Base-by-base conservation (phyloP, 2,329 filamentous ascomycete genomes). In the Apiospora malaysiana region DNA sequence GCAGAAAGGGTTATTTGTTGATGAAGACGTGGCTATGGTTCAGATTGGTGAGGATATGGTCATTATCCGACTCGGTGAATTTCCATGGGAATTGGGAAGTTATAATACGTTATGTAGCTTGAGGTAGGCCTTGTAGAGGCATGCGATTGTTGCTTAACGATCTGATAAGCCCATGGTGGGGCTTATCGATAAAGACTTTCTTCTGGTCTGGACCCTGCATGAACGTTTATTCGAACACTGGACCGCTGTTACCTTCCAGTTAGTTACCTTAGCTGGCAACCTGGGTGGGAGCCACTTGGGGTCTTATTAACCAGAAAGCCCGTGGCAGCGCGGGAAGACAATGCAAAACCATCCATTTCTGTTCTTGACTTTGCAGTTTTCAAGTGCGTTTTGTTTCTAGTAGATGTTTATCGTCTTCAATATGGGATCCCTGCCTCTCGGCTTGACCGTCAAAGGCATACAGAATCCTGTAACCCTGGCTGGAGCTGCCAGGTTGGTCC, bases 141-240 rank as follows among this genome's bases (percentile, higher is more conserved):
- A 63, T 63, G 56, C 56, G 32, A 63, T 63, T 63, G 32, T 63
- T 63, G 56, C 37, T 63, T 63, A 9, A 63, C 21, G 56, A 63
- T 63, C 56, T n/a, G 56, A 63, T 63, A 63, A 63, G 56, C 56
- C 32, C 40, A 63, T 63, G 56, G 56, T 63, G 56, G 56, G 56
- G 32, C 56, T 63, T 63, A 63, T 63, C 56, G 56, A 63, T 63
- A 63, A n/a, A 40, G 18, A 40, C 56, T n/a, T 51, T 32, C 51
- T 59, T 59, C 51, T 59, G 27, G 27, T 37, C 51, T 59, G 51
- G 51, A 40, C 56, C 56, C 56, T 63, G 56, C 56, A 63, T 37
- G 56, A 63, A 63, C 56, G 32, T 63, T 63, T 40, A 63, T 63
- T 63, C 56, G 9, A 40, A n/a, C 56, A 40, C 32, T 32, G 51